These are phyloP conservation scores for Gossypium rotundifolium DNA, from an alignment of 345 rosid species.

Conservation along the genomic window DNA sequence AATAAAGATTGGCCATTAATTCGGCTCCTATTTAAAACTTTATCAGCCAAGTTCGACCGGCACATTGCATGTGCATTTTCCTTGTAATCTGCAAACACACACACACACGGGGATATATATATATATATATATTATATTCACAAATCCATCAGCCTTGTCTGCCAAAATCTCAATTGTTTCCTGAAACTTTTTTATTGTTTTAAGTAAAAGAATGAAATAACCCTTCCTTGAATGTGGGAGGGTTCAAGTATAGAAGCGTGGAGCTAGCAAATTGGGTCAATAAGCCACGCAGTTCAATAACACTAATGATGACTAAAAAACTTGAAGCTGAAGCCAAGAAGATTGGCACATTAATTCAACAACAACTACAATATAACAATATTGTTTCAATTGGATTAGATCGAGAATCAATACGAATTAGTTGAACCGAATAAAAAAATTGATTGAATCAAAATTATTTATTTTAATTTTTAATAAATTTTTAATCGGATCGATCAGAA, in stretches of 20 bases:
- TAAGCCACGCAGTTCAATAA: neutral
- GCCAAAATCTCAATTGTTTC: conserved; percentile 10
- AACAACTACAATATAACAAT: neutral
- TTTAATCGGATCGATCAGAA: fast-evolving
- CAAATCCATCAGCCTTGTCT: conserved; percentile 13
- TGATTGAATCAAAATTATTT: no score
- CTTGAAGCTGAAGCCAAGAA: neutral
- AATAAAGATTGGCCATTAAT: neutral
- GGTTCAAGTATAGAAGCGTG: neutral
- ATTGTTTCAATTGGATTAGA: fast-evolving
- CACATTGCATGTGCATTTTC: conserved; percentile 38
- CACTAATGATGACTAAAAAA: neutral
- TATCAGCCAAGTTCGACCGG: conserved; percentile 10
- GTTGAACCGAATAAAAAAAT: fast-evolving
- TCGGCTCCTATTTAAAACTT: neutral
- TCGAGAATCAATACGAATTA: no score
- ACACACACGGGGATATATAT: neutral
- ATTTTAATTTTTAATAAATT: no score
- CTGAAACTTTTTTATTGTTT: no score
- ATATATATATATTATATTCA: neutral
- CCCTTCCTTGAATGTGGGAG: neutral
- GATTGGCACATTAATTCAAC: neutral
- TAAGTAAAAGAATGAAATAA: no score
- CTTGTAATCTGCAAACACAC: conserved; percentile 19
- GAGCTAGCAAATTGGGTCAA: neutral